phyloP scores from a whole-genome alignment of 1,139 yeast genomes.

The Kodamaea ohmeri region DNA sequence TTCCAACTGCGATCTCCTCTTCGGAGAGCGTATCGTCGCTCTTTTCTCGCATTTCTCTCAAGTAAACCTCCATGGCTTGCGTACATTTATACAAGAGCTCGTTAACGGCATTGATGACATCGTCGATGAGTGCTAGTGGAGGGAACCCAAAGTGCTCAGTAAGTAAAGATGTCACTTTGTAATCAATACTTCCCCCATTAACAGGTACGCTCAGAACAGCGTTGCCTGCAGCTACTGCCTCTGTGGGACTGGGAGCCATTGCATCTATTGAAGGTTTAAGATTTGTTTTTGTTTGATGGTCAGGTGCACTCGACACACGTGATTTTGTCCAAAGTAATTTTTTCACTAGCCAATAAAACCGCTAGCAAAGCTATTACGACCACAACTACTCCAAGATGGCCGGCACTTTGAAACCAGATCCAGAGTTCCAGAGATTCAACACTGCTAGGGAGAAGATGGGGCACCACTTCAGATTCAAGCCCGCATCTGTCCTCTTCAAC shows the following conservation, averaged over 20 bases:
- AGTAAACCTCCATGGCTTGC: conserved; percentile 69
- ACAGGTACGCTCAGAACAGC: not conserved
- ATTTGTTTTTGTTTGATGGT: conserved; percentile 11
- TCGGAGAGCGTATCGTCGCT: conserved; percentile 15
- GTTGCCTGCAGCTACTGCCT: not conserved
- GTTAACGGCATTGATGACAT: conserved; percentile 85
- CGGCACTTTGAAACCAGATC: conserved; percentile 46
- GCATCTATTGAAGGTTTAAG: conserved; percentile 4
- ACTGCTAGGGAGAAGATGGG: conserved; percentile 43
- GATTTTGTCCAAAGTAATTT: not conserved
- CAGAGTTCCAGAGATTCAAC: conserved; percentile 43
- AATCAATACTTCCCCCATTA: conserved; percentile 19
- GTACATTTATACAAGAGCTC: conserved; percentile 83
- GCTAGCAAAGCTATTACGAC: conserved; percentile 1
- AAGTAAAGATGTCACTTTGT: conserved; percentile 53
- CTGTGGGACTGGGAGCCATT: conserved; percentile 5
- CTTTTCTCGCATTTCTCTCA: conserved; percentile 25
- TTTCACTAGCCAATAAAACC: conserved; percentile 3
- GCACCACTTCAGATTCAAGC: conserved; percentile 44
- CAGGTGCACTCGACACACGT: not conserved
- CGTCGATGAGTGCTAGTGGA: conserved; percentile 84
- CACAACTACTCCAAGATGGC: conserved; percentile 33
- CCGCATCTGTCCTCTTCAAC: conserved; percentile 38
- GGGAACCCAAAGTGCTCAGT: conserved; percentile 89
- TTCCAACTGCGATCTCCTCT: conserved; percentile 67